phyloP scores from a whole-genome alignment of 768 basidiomycete species.

The Agrocybe chaxingu region DNA sequence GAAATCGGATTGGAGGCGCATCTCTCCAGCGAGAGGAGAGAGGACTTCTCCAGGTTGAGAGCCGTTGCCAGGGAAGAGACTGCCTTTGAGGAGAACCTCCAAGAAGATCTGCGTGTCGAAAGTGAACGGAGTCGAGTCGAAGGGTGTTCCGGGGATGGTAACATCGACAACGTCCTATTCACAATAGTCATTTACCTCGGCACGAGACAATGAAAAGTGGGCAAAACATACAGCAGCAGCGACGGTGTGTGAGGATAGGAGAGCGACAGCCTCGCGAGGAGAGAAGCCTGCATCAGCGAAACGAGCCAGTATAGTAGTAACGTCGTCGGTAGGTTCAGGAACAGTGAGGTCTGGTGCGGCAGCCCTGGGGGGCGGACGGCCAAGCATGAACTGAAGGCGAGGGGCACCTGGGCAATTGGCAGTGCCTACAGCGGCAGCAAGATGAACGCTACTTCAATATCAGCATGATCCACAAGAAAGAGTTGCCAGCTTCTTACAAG shows the following conservation, averaged over 20 bases:
- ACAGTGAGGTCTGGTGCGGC: slow-evolving; percentile 23
- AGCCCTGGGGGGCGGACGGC: slow-evolving; percentile 22
- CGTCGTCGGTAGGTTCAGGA: slow-evolving; percentile 22
- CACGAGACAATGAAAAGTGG: not conserved
- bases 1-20: slow-evolving; percentile 22
- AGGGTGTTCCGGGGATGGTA: slow-evolving; percentile 26
- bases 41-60: slow-evolving; percentile 19
- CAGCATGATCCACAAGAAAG: not conserved
- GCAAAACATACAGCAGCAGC: slow-evolving; percentile 18
- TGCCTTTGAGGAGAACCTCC: slow-evolving; percentile 29
- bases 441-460: slow-evolving; percentile 14
- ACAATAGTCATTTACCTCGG: not conserved
- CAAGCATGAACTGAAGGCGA: slow-evolving; percentile 27
- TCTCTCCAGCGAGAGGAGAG: slow-evolving; percentile 20
- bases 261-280: slow-evolving; percentile 22
- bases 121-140: slow-evolving; percentile 26
- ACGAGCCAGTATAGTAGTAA: slow-evolving; percentile 21
- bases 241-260: slow-evolving; percentile 25
- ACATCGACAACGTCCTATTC: slow-evolving; percentile 22
- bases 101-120: slow-evolving; percentile 35
- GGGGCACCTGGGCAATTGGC: slow-evolving; percentile 37
- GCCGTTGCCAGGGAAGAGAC: slow-evolving; percentile 15
- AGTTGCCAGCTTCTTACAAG: slow-evolving; percentile 14
- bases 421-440: slow-evolving; percentile 24
- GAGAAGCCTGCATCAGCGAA: slow-evolving; percentile 27